Evolutionary conservation across 2,329 filamentous ascomycete species (phyloP).

Genomic region (Pseudogymnoascus sp.): DNA sequence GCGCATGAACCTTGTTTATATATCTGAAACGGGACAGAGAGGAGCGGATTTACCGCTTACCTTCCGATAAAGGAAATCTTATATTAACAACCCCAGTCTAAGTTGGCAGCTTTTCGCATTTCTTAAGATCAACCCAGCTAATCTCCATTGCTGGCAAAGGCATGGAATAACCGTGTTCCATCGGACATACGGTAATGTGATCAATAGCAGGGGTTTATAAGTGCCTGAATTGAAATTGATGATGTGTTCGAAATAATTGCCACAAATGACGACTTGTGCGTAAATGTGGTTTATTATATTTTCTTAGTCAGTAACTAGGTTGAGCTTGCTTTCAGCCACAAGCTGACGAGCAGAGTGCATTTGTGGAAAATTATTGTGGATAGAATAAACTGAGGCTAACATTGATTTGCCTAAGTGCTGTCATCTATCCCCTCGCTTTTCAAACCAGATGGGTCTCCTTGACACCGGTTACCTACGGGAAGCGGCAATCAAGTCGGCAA

Average conservation of each 20-base stretch:
- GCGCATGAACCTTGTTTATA: background rate
- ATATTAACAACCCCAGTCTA: background rate
- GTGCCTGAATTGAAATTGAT: background rate
- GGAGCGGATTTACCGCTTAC: background rate
- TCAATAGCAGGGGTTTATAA: background rate
- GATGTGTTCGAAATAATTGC: background rate
- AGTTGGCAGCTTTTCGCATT: background rate
- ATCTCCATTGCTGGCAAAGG: background rate
- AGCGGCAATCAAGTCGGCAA: background rate
- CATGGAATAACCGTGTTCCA: background rate
- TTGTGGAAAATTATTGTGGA: background rate
- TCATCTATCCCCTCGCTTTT: background rate
- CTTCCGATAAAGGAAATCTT: background rate
- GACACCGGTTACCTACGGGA: background rate
- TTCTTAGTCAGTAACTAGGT: background rate
- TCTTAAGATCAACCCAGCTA: background rate
- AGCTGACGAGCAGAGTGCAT: background rate
- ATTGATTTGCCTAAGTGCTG: background rate
- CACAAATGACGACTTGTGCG: background rate
- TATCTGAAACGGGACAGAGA: background rate
- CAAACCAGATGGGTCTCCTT: background rate
- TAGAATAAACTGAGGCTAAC: background rate
- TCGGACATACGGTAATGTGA: background rate
- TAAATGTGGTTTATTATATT: background rate
- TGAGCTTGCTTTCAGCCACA: background rate